Percentiles rank a stretch among this genome's conserved stretches.
Conservation (phyloP, 805 yeast genomes). For the Saccharomycopsis oosterbeekiorum region DNA sequence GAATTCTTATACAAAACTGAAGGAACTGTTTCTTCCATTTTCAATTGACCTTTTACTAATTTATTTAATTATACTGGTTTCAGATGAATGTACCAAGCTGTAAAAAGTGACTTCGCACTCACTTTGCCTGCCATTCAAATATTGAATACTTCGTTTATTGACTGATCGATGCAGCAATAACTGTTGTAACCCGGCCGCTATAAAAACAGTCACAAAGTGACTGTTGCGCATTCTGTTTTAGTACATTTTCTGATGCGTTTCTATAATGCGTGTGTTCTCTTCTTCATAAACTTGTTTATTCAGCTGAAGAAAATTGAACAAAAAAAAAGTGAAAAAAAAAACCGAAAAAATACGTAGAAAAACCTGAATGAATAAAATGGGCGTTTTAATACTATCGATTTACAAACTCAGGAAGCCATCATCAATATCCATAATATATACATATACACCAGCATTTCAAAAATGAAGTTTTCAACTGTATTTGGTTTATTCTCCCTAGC, state of each 20-base stretch:
- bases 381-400: not conserved
- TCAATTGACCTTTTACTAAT: not conserved
- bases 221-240: no score
- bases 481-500: constrained; percentile 4
- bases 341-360: not conserved
- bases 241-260: not conserved
- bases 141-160: no score
- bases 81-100: no score
- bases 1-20: not conserved
- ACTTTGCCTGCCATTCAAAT: no score
- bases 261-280: not conserved
- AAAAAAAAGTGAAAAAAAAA: not conserved
- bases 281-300: not conserved
- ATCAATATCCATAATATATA: no score
- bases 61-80: no score
- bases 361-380: not conserved
- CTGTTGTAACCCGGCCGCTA: not conserved
- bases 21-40: not conserved
- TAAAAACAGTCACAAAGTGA: no score
- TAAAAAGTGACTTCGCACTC: no score
- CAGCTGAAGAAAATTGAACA: not conserved
- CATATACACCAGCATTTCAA: not conserved
- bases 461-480: constrained; percentile 9
- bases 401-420: not conserved
- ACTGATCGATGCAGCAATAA: no score